Evolutionary conservation across 345 rosid species (phyloP).

Genomic region (Trapa bicornis): DNA sequence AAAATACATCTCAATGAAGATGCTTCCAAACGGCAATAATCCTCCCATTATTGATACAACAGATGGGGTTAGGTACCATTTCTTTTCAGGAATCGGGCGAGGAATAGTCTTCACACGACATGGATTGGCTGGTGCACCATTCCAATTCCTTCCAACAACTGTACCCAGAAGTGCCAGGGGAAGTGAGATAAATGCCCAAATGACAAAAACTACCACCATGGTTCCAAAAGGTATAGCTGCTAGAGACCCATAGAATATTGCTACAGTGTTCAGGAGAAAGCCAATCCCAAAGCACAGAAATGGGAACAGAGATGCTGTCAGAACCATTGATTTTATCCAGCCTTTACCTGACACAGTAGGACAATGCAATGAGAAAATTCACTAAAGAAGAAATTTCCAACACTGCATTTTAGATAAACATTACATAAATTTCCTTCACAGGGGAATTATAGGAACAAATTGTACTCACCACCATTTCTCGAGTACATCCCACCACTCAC

Average conservation of each 20-base stretch:
- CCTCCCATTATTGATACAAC: conserved; percentile 94
- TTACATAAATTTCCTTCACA: neutral
- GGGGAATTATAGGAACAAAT: neutral
- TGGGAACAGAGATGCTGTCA: conserved; percentile 86
- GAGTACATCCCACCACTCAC: conserved; percentile 99
- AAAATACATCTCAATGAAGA: conserved; percentile 93
- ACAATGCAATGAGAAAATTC: neutral
- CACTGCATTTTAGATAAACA: neutral
- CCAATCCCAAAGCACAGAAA: conserved; percentile 88
- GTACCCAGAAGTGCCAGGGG: conserved; percentile 93
- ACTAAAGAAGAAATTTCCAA: neutral
- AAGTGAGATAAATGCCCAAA: conserved; percentile 92
- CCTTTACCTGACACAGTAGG: conserved; percentile 41
- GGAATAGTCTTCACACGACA: conserved; percentile 97
- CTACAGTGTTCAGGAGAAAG: conserved; percentile 69
- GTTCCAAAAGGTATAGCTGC: conserved; percentile 98
- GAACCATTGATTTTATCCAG: conserved; percentile 97
- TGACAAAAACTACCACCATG: conserved; percentile 78
- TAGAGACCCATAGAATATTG: conserved; percentile 84
- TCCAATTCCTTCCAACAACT: conserved; percentile 87
- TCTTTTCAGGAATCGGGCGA: conserved; percentile 92
- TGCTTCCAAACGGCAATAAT: conserved; percentile 85
- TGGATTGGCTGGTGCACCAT: conserved; percentile 91
- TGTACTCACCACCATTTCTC: conserved; percentile 72
- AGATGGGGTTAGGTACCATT: conserved; percentile 89